A percentile compares a stretch with the other conserved stretches of the same genome.
Evolutionary conservation across 164 flowering plant species (phyloP).

Genomic region (Vitis amurensis): DNA sequence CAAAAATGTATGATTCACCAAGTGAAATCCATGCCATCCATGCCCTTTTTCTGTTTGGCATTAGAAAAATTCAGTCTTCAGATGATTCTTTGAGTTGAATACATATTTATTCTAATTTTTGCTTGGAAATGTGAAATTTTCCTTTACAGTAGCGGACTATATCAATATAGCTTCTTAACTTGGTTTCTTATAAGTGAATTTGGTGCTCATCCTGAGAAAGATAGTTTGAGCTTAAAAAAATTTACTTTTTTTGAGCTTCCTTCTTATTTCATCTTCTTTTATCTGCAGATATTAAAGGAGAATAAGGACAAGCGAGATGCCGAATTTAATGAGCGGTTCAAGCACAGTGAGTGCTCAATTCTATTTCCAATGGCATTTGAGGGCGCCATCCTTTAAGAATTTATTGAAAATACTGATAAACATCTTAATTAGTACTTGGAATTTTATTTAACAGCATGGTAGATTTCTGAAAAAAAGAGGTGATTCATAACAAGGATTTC

Average conservation of each 20-base stretch:
- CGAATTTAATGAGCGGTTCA: constrained; percentile 92
- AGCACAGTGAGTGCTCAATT: constrained; percentile 66
- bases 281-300: constrained; percentile 77
- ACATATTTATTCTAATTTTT: too few relatives aligned
- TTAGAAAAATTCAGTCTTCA: too few relatives aligned
- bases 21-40: too few relatives aligned
- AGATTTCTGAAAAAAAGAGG: background rate
- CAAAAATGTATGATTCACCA: too few relatives aligned
- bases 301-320: constrained; percentile 95
- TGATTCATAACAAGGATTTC: background rate
- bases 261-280: constrained; percentile 4
- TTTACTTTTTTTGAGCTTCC: background rate
- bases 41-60: too few relatives aligned
- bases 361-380: background rate
- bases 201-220: too few relatives aligned
- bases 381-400: background rate
- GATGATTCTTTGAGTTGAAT: too few relatives aligned
- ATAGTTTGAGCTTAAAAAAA: background rate
- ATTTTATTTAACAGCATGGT: background rate
- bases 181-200: too few relatives aligned
- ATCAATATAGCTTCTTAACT: too few relatives aligned
- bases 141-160: too few relatives aligned
- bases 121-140: too few relatives aligned
- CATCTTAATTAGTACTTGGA: background rate
- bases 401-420: background rate